Evolutionary conservation across 2,329 filamentous ascomycete genomes (phyloP), one percentile per base, ranked within the genome.

Genomic region (Talaromyces amestolkiae): DNA sequence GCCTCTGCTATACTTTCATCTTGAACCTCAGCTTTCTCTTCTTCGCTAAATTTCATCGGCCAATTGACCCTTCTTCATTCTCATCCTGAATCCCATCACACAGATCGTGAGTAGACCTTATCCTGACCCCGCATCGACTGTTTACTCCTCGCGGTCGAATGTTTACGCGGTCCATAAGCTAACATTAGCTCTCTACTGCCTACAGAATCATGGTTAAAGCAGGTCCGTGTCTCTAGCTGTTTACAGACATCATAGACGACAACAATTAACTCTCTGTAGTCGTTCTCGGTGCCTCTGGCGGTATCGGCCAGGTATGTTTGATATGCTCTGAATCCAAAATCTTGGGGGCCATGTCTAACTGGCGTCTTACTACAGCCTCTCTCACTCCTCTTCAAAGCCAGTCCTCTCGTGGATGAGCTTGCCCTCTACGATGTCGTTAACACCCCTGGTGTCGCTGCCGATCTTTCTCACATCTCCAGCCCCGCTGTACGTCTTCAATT

Each of bases 341-440:
- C 3, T 24, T 35, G 41, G 11, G 22, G 53, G 31, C 41, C 11
- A 49, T 35, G 11, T 24, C 43, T 61, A 17, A 64, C 65, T 49
- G 65, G 56, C 33, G 8, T 64, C 10, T 59, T 58, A 47, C 56
- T 51, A 66, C 77, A 98, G 93, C 95, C 95, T 72, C 87, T 99
- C 75, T 99, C 95, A 71, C 91, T 99, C 72, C 91, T 99, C 74
- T 87, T 98, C 79, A 99, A 99, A 88, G 88, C 91, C 72, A 91
- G 86, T 77, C 91, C 93, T 70, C 88, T 92, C 76, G 86, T 99
- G 75, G 90, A 94, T 75, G 92, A 98, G 84, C 91, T 99, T 74
- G 86, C 93, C 68, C 91, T 99, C 74, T 99, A 97, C 86, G 95
- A 99, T 96, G 93, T 99, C 72, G 94, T 98, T 81, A 97, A 98